Percentiles rank a stretch among this genome's conserved stretches.
These are phyloP conservation scores for Acidiella bohemica DNA, from an alignment of 495 filamentous ascomycete genomes.

Conservation along the genomic window DNA sequence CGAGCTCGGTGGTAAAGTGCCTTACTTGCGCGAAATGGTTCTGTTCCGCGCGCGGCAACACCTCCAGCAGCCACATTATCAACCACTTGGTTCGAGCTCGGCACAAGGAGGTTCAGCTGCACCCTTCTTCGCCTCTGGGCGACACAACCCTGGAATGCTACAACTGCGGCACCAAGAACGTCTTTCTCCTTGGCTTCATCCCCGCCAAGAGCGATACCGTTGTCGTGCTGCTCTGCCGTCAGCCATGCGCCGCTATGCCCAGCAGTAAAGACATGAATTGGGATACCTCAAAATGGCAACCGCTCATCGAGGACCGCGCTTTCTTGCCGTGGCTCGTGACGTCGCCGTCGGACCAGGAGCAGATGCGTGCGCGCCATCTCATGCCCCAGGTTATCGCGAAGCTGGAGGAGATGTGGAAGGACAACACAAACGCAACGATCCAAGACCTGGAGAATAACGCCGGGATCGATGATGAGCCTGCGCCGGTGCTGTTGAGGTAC, in stretches of 20 bases:
- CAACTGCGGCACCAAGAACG: conserved; percentile 98
- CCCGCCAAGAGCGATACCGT: conserved; percentile 98
- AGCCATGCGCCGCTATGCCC: conserved; percentile 85
- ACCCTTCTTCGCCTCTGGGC: conserved; percentile 86
- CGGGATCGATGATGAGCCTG: conserved; percentile 84
- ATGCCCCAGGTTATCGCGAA: conserved; percentile 94
- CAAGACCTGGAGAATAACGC: conserved; percentile 79
- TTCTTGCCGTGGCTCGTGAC: conserved; percentile 91
- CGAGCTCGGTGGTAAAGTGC: conserved; percentile 90
- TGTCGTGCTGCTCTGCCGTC: conserved; percentile 89
- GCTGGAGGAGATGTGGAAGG: conserved; percentile 98
- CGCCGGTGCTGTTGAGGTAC: conserved; percentile 84
- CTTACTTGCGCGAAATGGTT: conserved; percentile 97
- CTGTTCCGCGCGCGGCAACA: conserved; percentile 93
- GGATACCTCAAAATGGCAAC: conserved; percentile 97
- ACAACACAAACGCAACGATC: conserved; percentile 78
- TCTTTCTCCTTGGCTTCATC: conserved; percentile 98
- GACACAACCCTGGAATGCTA: conserved; percentile 98
- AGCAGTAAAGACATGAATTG: conserved; percentile 98
- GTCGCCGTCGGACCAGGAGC: conserved; percentile 82
- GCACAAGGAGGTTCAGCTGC: conserved; percentile 96
- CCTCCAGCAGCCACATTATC: conserved; percentile 93
- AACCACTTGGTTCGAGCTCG: conserved; percentile 95
- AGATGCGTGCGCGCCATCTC: conserved; percentile 85
- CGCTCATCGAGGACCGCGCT: conserved; percentile 89